Conservation (phyloP, 2,329 filamentous ascomycete genomes). For the Nothopassalora personata region DNA sequence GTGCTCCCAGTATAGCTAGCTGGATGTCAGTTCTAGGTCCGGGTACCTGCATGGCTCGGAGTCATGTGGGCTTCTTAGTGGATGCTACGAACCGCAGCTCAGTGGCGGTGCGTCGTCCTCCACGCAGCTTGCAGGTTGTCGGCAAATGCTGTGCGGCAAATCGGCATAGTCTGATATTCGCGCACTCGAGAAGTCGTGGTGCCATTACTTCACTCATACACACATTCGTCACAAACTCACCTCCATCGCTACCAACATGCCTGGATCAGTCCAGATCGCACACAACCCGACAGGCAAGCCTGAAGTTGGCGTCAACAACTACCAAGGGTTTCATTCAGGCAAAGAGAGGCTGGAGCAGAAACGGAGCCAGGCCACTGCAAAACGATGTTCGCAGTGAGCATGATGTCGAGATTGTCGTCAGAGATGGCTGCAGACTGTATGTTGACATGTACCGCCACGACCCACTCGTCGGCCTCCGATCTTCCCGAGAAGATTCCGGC, state of each 20-base stretch:
- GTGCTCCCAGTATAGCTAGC: too few relatives aligned
- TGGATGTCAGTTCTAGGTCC: too few relatives aligned
- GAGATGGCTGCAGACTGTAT: conserved; percentile 41
- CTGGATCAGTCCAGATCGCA: conserved; percentile 13
- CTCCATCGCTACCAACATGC: conserved; percentile 2
- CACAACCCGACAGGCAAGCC: conserved; percentile 33
- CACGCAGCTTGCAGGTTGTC: too few relatives aligned
- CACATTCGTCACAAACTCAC: background rate
- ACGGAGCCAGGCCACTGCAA: conserved; percentile 33
- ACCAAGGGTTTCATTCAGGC: conserved; percentile 37
- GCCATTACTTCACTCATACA: too few relatives aligned
- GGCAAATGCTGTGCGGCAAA: too few relatives aligned
- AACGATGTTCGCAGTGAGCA: conserved; percentile 42
- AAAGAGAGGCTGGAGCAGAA: conserved; percentile 37
- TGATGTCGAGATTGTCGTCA: conserved; percentile 41
- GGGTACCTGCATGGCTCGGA: too few relatives aligned
- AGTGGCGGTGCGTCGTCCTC: too few relatives aligned
- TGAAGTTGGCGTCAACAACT: conserved; percentile 38
- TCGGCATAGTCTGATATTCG: too few relatives aligned
- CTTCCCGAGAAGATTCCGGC: conserved; percentile 36
- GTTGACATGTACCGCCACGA: conserved; percentile 43
- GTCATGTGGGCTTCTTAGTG: too few relatives aligned
- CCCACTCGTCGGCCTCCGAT: conserved; percentile 16
- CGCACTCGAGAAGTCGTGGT: too few relatives aligned
- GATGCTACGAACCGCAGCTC: too few relatives aligned